A percentile compares a stretch with the other conserved stretches of the same genome.
These are phyloP conservation scores for Crepidotus variabilis DNA, from an alignment of 768 basidiomycete species.

Conservation along the genomic window DNA sequence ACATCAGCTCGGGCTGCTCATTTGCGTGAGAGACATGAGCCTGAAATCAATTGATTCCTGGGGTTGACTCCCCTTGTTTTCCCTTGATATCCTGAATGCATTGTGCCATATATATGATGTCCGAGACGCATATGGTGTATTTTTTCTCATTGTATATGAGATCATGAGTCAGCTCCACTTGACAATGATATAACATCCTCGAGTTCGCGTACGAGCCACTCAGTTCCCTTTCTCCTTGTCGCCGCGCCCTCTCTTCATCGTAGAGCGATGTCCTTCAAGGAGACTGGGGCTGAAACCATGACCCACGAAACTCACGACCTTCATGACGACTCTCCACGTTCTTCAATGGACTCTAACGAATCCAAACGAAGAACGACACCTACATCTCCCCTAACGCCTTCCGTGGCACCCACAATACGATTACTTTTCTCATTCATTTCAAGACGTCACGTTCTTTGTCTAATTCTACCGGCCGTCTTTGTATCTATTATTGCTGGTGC, in stretches of 20 bases:
- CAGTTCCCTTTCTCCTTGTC: not conserved
- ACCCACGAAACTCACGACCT: not conserved
- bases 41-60: not conserved
- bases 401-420: not conserved
- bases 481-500: constrained; percentile 64
- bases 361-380: not conserved
- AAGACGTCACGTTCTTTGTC: constrained; percentile 6
- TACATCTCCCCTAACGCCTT: not conserved
- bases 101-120: not conserved
- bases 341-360: not conserved
- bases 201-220: not conserved
- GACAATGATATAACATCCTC: not conserved
- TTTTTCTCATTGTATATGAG: not conserved
- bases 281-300: not conserved
- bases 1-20: not conserved
- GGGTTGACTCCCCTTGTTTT: not conserved
- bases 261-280: not conserved
- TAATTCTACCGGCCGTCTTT: constrained; percentile 61
- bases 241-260: not conserved
- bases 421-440: not conserved
- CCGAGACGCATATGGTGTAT: not conserved
- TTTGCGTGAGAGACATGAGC: not conserved
- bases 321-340: not conserved
- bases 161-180: not conserved
- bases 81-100: not conserved